Evolutionary conservation across 2,329 filamentous ascomycete species (phyloP), one percentile per base, ranked within the genome.

Genomic region (Samsoniella hepiali): DNA sequence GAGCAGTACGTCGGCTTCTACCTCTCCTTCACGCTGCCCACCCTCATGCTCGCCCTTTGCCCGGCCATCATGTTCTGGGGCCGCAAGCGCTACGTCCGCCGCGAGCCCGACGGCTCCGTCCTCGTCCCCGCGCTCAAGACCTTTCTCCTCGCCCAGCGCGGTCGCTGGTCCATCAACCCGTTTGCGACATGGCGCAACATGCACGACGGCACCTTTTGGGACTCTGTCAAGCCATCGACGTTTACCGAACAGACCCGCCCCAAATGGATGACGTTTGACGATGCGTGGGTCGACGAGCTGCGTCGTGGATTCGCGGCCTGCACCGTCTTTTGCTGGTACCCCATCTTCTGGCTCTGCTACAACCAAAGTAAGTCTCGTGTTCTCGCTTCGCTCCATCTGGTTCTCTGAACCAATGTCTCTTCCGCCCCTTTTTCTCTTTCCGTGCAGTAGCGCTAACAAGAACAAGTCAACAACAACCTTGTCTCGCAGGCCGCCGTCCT

Each of bases 1-100:
- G 89, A 91, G 75, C 86, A 89, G 68, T 89, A 91, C 64, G 82
- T 91, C 47, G 90, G 90, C 9, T 92, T 91, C 76, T 93, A 85
- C 84, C 81, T 91, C 22, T 82, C 88, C 0, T 93, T 80, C 74
- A 76, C 87, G 4, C 79, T 93, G 1, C 90, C 90, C 2, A 91
- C 88, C 0, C 71, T 84, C 66, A 77, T 91, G 72, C 86, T 91
- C 71, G 80, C 81, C 64, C 60, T 85, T 47, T 89, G 86, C 68
- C 89, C 89, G 0, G 40, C 83, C 1, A 82, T 91, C 17, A 79
- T 92, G 69, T 71, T 83, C 56, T 84, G 83, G 73, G 82, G 83
- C 58, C 84, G 85, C 50, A 80, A 80, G 45, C 74, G 75, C 44
- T 93, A 93, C 74, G 76, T 80, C 60, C 79, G 79, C 17, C 78